Evolutionary conservation across 371 early-diverging fungal species (phyloP).

Genomic region (Mucor circinelloides): DNA sequence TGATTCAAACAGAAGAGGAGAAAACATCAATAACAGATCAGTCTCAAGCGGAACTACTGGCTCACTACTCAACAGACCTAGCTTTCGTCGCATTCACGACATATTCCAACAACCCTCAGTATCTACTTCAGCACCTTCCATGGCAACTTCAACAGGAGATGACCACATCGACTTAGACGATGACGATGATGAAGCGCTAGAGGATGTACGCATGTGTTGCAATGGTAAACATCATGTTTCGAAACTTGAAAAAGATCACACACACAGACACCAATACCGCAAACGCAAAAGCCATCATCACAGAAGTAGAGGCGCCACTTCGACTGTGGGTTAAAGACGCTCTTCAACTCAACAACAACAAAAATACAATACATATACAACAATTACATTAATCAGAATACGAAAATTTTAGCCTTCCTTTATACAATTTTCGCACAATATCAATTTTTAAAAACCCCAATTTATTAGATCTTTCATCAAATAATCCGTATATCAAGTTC

Average conservation of each 20-base stretch:
- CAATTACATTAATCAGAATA: neutral
- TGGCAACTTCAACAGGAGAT: slow-evolving; percentile 1
- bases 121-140: neutral
- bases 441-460: neutral
- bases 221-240: slow-evolving; percentile 60
- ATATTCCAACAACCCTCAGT: slow-evolving; percentile 23
- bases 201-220: slow-evolving; percentile 58
- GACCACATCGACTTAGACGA: slow-evolving; percentile 9
- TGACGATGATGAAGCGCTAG: slow-evolving; percentile 47
- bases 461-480: neutral
- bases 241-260: slow-evolving; percentile 41
- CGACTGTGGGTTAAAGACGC: neutral
- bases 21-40: slow-evolving; percentile 10
- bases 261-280: slow-evolving; percentile 32
- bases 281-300: slow-evolving; percentile 21
- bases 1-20: neutral
- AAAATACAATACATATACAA: neutral
- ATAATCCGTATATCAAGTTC: neutral
- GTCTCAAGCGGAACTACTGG: slow-evolving; percentile 18
- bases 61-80: slow-evolving; percentile 31
- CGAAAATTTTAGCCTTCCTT: neutral
- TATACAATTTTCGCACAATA: neutral
- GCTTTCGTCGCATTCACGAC: slow-evolving; percentile 37
- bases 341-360: neutral
- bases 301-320: neutral